Evolutionary conservation across 371 early-diverging fungal species (phyloP), one percentile per base, ranked within the genome.

Genomic region (Enteropsectra breve): DNA sequence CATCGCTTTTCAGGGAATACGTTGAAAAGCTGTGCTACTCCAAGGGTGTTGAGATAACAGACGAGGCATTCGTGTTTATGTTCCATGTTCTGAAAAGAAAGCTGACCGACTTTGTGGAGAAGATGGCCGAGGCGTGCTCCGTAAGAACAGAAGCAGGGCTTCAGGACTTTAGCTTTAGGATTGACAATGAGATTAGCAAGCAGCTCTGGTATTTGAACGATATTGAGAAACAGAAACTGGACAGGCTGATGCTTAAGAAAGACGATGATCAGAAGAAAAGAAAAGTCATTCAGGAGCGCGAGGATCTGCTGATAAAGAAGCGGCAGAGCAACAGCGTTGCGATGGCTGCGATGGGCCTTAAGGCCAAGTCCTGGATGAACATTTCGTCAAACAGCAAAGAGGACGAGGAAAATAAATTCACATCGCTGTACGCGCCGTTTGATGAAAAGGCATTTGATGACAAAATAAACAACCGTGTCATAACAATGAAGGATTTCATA

Each of bases 131-230:
- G 46, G 74, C 76, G 15, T 67, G 72, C 56, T 69, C 69, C 54
- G 50, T 76, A 15, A 48, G 81, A 32, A 68, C 73, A 49, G 80
- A 81, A 30, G 15, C 48, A 2, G 50, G 46, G 1, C 18, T 73
- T 38, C 40, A 45, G 26, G 64, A 73, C 37, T 72, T 62, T 55
- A 48, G 64, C 24, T 67, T 78, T 21, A 62, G 59, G 43, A 77
- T 81, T 33, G 70, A 73, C 18, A 81, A 81, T 64, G 81, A 81
- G 60, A 37, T 72, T 18, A 61, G 67, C 43, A 76, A 76, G 56
- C 81, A 81, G 64, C 63, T 81, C 21, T 81, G 79, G 79, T 69
- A 63, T 56, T 66, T 81, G 50, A 78, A 81, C 59, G 72, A 81
- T 48, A 69, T 75, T 21, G 81, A 81, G 58, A 77, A 71, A 53